Percentiles rank a stretch among this genome's conserved stretches.
Evolutionary conservation across 257 asterid species (phyloP).

Genomic region (Rubia yunnanensis): DNA sequence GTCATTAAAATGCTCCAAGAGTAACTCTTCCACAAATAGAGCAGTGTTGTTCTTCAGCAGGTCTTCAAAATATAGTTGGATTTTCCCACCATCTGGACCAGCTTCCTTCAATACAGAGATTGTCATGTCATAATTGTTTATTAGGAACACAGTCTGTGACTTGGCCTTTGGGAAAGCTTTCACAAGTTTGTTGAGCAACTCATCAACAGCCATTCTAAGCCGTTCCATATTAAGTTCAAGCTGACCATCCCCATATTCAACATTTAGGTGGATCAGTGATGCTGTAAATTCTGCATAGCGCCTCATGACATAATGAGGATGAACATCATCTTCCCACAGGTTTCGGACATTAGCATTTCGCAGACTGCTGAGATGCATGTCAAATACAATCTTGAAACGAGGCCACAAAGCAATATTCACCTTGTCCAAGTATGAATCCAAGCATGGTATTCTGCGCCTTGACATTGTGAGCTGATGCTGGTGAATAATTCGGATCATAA

Average conservation of each 20-base stretch:
- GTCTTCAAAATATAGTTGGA: conserved; percentile 87
- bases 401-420: conserved; percentile 97
- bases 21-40: conserved; percentile 87
- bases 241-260: conserved; percentile 97
- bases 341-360: conserved; percentile 74
- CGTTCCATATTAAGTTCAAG: conserved; percentile 94
- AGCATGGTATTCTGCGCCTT: conserved; percentile 90
- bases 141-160: conserved; percentile 78
- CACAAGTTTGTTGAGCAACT: conserved; percentile 84
- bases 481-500: conserved; percentile 94
- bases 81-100: conserved; percentile 91
- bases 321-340: conserved; percentile 99
- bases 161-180: conserved; percentile 65
- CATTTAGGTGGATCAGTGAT: conserved; percentile 85
- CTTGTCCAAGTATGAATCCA: conserved; percentile 97
- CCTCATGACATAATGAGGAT: conserved; percentile 96
- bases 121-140: conserved; percentile 96
- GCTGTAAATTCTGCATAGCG: conserved; percentile 98
- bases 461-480: conserved; percentile 99
- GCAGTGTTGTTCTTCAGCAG: conserved; percentile 75
- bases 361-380: conserved; percentile 91
- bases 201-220: conserved; percentile 91
- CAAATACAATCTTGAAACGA: conserved; percentile 96
- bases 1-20: conserved; percentile 76
- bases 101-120: conserved; percentile 96